Percentiles rank a stretch among this genome's conserved stretches.
phyloP scores from a whole-genome alignment of 345 rosid genomes.

The Eucalyptus cloeziana region DNA sequence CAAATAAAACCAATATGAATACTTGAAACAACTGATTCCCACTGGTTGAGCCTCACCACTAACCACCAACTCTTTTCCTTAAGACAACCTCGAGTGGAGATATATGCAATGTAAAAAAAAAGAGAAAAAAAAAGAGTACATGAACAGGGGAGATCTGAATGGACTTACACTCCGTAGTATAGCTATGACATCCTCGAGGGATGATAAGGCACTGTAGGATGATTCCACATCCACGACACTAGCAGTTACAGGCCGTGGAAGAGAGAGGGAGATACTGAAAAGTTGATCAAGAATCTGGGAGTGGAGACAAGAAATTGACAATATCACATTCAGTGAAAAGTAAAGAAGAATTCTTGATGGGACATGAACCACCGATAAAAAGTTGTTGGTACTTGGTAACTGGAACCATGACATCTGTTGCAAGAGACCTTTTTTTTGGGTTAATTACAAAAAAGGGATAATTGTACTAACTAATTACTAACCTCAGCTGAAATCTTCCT shows the following conservation, averaged over 20 bases:
- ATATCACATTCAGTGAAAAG: background rate
- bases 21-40: constrained; percentile 20
- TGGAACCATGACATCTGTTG: background rate
- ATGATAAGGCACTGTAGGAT: constrained; percentile 68
- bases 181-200: constrained; percentile 96
- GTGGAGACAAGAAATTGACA: background rate
- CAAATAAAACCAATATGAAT: background rate
- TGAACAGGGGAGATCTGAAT: background rate
- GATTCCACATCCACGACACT: constrained; percentile 50
- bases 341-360: background rate
- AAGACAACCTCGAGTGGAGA: background rate
- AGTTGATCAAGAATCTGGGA: constrained; percentile 83
- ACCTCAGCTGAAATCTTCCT: constrained; percentile 95
- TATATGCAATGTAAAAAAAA: background rate
- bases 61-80: background rate
- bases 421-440: background rate
- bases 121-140: background rate
- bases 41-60: constrained; percentile 1
- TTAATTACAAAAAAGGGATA: background rate
- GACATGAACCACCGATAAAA: background rate
- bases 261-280: constrained; percentile 88
- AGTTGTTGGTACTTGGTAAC: background rate
- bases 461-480: background rate
- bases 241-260: constrained; percentile 59
- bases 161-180: constrained; percentile 75